Evolutionary conservation across 108 stramenopile species (phyloP).

Genomic region (Hondaea fermentalgiana): DNA sequence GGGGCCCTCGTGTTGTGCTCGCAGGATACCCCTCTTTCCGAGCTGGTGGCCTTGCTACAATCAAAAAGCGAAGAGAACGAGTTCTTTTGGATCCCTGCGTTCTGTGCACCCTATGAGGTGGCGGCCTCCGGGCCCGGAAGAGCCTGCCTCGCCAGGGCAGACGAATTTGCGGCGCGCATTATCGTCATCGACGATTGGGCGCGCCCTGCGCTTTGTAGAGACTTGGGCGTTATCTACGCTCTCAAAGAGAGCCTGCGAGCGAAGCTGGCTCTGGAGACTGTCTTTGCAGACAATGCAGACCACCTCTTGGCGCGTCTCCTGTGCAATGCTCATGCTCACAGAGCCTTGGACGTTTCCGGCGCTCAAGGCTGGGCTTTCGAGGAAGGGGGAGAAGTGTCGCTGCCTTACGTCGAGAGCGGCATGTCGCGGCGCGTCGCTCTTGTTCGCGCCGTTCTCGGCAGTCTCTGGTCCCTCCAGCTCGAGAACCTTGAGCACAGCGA

Average conservation of each 20-base stretch:
- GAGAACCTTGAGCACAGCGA: neutral
- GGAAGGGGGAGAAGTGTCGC: no score
- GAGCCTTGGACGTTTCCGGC: neutral
- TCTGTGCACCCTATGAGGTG: neutral
- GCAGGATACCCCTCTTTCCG: neutral
- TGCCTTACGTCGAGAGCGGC: no score
- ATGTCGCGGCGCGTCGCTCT: neutral
- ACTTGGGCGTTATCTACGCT: neutral
- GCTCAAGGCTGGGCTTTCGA: neutral
- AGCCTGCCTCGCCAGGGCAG: neutral
- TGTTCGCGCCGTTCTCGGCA: neutral
- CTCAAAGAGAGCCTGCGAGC: neutral
- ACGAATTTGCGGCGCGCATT: neutral
- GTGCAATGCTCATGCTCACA: neutral
- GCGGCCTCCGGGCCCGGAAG: neutral
- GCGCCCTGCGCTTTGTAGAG: neutral
- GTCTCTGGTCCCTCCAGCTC: neutral
- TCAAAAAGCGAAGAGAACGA: neutral
- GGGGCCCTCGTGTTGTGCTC: neutral
- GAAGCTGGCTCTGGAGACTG: neutral
- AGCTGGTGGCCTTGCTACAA: neutral
- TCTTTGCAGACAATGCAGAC: neutral
- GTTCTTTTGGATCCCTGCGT: neutral
- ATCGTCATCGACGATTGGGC: neutral
- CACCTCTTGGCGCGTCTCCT: neutral